Base-by-base conservation (phyloP, 768 basidiomycete genomes). In the Tylopilus sp. region DNA sequence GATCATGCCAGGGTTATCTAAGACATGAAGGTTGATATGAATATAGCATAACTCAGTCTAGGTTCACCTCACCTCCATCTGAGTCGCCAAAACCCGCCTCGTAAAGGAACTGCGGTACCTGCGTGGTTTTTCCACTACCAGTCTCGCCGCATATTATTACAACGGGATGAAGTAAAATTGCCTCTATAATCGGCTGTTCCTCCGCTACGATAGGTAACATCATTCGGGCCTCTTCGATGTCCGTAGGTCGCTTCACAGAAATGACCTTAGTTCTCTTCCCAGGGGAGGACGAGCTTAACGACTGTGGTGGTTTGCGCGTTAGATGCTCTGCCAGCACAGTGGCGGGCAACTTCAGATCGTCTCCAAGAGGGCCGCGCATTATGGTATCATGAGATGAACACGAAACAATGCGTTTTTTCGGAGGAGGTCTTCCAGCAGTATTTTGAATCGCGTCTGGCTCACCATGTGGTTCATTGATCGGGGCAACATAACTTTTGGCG, bases 1-100 rank as follows among this genome's bases (percentile, higher is more conserved):
- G 61, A 99, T 93, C 85, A 98, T 96, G 1, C 97, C 97, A 30
- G 95, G 91, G 68, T 98, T 97, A 37, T 96, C 96, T 96, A 38
- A 37, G 2, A 48, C 14, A 54, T 25, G n/a, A 45, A 17, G 56
- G 43, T n/a, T n/a, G n/a, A n/a, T n/a, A 25, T 56, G 38, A 60
- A 50, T 13, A 25, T 17, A 13, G 41, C 31, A 12, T 40, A 22
- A 40, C 45, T 21, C 53, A 42, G 19, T 24, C 40, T 26, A 28
- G 9, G 28, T 38, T 28, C 58, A 80, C 9, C 56, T 50, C 66
- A 95, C 94, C 92, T 64, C 89, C 90, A 16, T 78, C 84, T 9
- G 84, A 77, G 43, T 82, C 81, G 2, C 96, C 97, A 66, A 95
- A 98, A 0, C 97, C 97, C 21, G 90, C 92, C 69, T 99, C 97